Percentiles rank a stretch among this genome's conserved stretches.
Evolutionary conservation across 768 basidiomycete species (phyloP).

Genomic region (Boletus tomentosulus): DNA sequence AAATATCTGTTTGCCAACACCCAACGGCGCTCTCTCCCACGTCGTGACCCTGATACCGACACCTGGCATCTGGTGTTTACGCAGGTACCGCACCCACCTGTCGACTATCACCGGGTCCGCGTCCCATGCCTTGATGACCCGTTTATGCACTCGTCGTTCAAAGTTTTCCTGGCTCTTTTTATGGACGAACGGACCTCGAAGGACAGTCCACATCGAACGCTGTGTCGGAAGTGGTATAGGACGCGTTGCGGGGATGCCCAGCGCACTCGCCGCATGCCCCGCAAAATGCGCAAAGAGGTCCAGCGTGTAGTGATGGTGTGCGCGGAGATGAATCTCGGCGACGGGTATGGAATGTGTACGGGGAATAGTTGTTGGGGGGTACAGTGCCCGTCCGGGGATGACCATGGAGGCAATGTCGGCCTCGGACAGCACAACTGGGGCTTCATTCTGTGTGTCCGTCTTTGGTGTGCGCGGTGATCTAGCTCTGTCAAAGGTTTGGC

Average conservation of each 20-base stretch:
- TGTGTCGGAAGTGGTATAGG: slow-evolving; percentile 66
- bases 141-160: slow-evolving; percentile 76
- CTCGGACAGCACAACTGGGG: slow-evolving; percentile 30
- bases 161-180: slow-evolving; percentile 98
- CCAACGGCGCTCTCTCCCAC: slow-evolving; percentile 65
- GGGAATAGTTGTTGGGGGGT: slow-evolving; percentile 52
- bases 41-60: slow-evolving; percentile 81
- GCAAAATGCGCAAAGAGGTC: slow-evolving; percentile 83
- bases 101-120: slow-evolving; percentile 74
- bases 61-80: slow-evolving; percentile 71
- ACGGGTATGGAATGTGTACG: slow-evolving; percentile 69
- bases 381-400: slow-evolving; percentile 58
- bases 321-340: slow-evolving; percentile 79
- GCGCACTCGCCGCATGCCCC: slow-evolving; percentile 75
- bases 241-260: slow-evolving; percentile 74
- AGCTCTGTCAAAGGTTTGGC: not conserved
- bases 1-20: slow-evolving; percentile 42
- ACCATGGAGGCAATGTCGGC: slow-evolving; percentile 47
- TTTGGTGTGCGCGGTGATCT: slow-evolving; percentile 1
- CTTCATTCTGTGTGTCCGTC: not conserved
- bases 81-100: slow-evolving; percentile 75
- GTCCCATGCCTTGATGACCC: slow-evolving; percentile 89
- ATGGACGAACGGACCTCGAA: slow-evolving; percentile 80
- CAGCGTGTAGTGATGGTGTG: slow-evolving; percentile 63
- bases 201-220: slow-evolving; percentile 82